phyloP scores from a whole-genome alignment of 805 yeast species.

The Candida manassasensis region DNA sequence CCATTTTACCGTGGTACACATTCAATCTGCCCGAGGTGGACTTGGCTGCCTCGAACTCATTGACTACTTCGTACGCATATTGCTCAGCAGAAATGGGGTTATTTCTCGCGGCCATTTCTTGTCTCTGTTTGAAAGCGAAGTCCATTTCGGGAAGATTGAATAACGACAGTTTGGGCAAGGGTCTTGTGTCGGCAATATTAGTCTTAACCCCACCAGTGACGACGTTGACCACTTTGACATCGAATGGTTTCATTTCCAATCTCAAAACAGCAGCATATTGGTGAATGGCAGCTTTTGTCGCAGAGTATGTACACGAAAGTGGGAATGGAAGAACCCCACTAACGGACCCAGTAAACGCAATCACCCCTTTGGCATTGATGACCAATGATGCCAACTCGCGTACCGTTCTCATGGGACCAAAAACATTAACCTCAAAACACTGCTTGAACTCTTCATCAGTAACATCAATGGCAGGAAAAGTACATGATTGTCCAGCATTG shows the following conservation, averaged over 20 bases:
- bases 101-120: conserved; percentile 54
- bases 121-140: conserved; percentile 46
- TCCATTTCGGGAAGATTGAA: conserved; percentile 49
- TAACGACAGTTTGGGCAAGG: conserved; percentile 51
- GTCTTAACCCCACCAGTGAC: conserved; percentile 76
- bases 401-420: conserved; percentile 61
- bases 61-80: conserved; percentile 54
- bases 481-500: conserved; percentile 76
- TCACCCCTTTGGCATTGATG: conserved; percentile 62
- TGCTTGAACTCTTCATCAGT: conserved; percentile 47
- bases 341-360: conserved; percentile 71
- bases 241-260: conserved; percentile 67
- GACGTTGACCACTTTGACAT: conserved; percentile 63
- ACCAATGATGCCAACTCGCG: conserved; percentile 53
- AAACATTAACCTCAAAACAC: conserved; percentile 62
- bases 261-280: conserved; percentile 61
- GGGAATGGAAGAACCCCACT: conserved; percentile 68
- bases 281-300: conserved; percentile 74
- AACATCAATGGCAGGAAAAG: conserved; percentile 66
- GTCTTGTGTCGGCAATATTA: conserved; percentile 61
- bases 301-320: conserved; percentile 59
- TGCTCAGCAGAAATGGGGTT: conserved; percentile 55
- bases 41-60: conserved; percentile 38
- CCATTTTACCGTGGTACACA: conserved; percentile 52
- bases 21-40: conserved; percentile 40